Evolutionary conservation across 176 grass and related monocot genomes (phyloP), one percentile per base, ranked within the genome.

Genomic region (Avena eriantha): DNA sequence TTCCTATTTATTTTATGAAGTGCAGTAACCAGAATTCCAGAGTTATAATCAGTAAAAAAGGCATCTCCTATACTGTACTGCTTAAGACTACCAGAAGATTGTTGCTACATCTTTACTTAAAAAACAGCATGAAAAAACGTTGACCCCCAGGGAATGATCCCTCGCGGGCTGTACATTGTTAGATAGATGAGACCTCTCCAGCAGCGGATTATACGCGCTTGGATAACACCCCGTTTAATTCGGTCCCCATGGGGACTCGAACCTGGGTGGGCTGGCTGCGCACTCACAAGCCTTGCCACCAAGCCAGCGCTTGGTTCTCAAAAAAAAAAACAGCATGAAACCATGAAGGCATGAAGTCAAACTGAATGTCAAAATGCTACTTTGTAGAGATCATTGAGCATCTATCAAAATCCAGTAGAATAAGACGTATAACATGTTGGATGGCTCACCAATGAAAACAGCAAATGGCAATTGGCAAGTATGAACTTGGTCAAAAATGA

Each of bases 401-500:
- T 59, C 49, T 39, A 86, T 15, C 53, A 79, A 47, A 61, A 35
- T 14, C 13, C 64, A 79, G 19, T 54, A 72, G 21, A 73, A 87
- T 33, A 69, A 54, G 33, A 82, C 33, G 39, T 50, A 88, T 48
- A 84, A 81, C 23, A 86, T 50, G 35, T 69, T 43, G 24, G 86
- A 72, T 33, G 12, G 91, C 96, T 95, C 81, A 96, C 96, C 82
- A 83, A 90, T 51, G 79, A 88, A 83, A 98, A 29, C 29, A 29
- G 29, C 29, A 29, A 29, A 29, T 29, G 29, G 92, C 48, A 95
- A 81, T 49, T 98, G 96, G 84, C 94, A 98, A 76, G 94, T 83
- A 75, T 87, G 81, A 91, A 96, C 89, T 69, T 93, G 96, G 66
- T 98, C 82, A 56, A 93, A 92, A 94, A 96, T 91, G 18, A 39